phyloP scores from a whole-genome alignment of 352 stramenopile species.

The Albugo laibachii region DNA sequence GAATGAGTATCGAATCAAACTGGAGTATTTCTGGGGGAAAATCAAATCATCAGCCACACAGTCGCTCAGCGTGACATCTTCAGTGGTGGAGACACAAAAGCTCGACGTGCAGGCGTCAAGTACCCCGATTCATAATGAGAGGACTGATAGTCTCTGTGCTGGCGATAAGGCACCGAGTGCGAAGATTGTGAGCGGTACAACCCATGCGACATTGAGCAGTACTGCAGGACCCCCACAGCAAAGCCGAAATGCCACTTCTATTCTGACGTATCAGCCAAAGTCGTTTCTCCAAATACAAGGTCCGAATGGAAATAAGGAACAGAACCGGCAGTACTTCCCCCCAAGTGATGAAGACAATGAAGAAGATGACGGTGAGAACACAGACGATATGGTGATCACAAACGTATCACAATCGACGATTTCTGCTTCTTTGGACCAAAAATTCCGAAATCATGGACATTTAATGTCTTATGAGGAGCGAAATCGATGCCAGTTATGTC shows the following conservation, averaged over 20 bases:
- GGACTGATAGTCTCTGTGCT: constrained; percentile 18
- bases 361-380: constrained; percentile 46
- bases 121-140: too few species aligned
- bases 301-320: constrained; percentile 4
- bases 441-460: constrained; percentile 50
- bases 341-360: constrained; percentile 23
- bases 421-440: constrained; percentile 44
- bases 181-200: too few species aligned
- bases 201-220: too few species aligned
- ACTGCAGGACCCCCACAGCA: not conserved
- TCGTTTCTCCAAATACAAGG: constrained; percentile 36
- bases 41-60: not conserved
- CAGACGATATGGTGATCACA: constrained; percentile 51
- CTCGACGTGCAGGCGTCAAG: too few species aligned
- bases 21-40: constrained; percentile 54
- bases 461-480: constrained; percentile 52
- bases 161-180: not conserved
- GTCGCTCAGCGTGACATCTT: too few species aligned
- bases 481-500: constrained; percentile 37
- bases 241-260: constrained; percentile 6
- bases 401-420: constrained; percentile 49
- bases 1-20: constrained; percentile 59
- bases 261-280: constrained; percentile 62
- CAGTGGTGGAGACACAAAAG: too few species aligned
- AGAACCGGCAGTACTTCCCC: not conserved